These are phyloP conservation scores for Fusarium compactum DNA, from an alignment of 2,329 filamentous ascomycete genomes.

Conservation along the genomic window DNA sequence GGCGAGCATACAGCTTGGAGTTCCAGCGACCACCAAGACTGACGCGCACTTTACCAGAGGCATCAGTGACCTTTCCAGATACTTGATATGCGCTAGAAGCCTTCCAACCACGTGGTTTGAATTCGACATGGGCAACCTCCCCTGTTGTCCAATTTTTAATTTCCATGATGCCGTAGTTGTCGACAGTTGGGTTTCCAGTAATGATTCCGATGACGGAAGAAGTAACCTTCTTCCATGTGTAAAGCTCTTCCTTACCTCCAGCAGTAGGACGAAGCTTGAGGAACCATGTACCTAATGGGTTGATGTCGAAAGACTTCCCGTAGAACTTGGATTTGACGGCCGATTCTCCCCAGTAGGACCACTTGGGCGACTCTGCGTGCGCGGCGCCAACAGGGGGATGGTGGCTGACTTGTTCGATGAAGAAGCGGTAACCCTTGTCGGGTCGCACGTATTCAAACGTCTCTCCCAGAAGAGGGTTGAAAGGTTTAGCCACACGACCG, in stretches of 20 bases:
- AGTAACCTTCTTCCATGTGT: conserved; percentile 99
- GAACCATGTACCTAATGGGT: conserved; percentile 97
- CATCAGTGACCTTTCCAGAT: conserved; percentile 84
- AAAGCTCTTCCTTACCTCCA: conserved; percentile 85
- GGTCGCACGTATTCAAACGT: conserved; percentile 97
- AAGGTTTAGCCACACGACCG: conserved; percentile 95
- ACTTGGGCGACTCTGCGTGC: conserved; percentile 90
- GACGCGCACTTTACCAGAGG: conserved; percentile 83
- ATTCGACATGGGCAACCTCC: conserved; percentile 88
- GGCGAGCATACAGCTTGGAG: conserved; percentile 92
- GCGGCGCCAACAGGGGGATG: conserved; percentile 95
- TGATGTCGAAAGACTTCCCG: conserved; percentile 97
- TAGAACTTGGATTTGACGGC: conserved; percentile 97
- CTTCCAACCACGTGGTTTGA: conserved; percentile 97
- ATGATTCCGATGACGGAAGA: conserved; percentile 99
- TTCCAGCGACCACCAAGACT: conserved; percentile 97
- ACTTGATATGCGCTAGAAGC: conserved; percentile 92
- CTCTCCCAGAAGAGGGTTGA: conserved; percentile 95
- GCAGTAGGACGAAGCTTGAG: conserved; percentile 81
- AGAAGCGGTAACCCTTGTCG: conserved; percentile 98
- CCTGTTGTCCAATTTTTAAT: conserved; percentile 98
- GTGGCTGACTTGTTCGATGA: conserved; percentile 98
- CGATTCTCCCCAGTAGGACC: conserved; percentile 98
- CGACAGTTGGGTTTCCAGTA: conserved; percentile 94
- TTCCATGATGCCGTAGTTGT: conserved; percentile 98